Percentiles rank a stretch among this genome's conserved stretches.
phyloP scores from a whole-genome alignment of 805 yeast genomes.

The Pichia membranifaciens region DNA sequence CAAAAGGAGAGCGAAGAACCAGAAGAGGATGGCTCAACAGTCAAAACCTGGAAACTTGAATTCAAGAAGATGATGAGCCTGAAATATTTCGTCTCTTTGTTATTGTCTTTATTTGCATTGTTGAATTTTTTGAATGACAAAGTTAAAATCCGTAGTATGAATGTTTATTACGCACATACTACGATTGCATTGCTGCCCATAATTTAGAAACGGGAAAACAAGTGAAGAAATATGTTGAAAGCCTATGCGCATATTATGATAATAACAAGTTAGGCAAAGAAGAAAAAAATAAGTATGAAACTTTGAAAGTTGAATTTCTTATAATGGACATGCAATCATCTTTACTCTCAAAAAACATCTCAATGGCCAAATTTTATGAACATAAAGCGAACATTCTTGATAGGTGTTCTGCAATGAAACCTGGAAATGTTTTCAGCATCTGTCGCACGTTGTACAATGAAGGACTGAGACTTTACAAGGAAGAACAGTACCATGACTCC shows the following conservation, averaged over 20 bases:
- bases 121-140: constrained; percentile 18
- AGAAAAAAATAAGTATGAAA: not conserved
- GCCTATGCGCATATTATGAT: constrained; percentile 22
- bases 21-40: not conserved
- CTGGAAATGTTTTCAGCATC: constrained; percentile 24
- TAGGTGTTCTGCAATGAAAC: constrained; percentile 13
- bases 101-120: constrained; percentile 29
- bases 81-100: constrained; percentile 28
- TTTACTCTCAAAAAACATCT: constrained; percentile 28
- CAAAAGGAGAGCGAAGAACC: constrained; percentile 17
- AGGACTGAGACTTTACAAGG: constrained; percentile 13
- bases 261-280: constrained; percentile 4
- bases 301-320: constrained; percentile 24
- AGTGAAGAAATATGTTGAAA: constrained; percentile 29
- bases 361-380: constrained; percentile 33
- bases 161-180: constrained; percentile 30
- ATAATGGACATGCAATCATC: constrained; percentile 30
- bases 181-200: constrained; percentile 25
- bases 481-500: constrained; percentile 8
- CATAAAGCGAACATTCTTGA: constrained; percentile 24
- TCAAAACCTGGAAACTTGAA: not conserved
- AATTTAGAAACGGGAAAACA: constrained; percentile 17
- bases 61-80: constrained; percentile 7
- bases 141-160: constrained; percentile 27
- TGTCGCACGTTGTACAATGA: constrained; percentile 32